Evolutionary conservation across 257 asterid species (phyloP).

Genomic region (Nicotiana paniculata): DNA sequence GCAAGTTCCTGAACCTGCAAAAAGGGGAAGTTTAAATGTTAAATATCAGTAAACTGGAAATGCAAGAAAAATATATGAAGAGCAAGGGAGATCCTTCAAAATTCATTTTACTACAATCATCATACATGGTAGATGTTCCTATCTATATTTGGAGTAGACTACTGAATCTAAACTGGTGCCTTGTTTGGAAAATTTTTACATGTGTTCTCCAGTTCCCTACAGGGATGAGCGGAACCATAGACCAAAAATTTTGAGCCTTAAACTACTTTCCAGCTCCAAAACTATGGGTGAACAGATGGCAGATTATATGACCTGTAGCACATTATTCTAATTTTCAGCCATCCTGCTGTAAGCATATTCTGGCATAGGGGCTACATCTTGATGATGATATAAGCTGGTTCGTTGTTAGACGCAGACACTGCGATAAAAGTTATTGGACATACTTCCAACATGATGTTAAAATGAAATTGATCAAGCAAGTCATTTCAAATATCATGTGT

Average conservation of each 20-base stretch:
- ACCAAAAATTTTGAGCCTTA: too few species aligned
- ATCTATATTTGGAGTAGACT: neutral
- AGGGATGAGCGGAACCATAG: neutral
- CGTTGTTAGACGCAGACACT: neutral
- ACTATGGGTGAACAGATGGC: neutral
- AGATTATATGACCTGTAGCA: neutral
- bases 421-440: neutral
- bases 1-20: slow-evolving; percentile 69
- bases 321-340: neutral
- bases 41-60: neutral
- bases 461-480: neutral
- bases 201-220: neutral
- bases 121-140: neutral
- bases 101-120: neutral
- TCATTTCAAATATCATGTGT: neutral
- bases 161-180: neutral
- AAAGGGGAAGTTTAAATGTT: slow-evolving; percentile 1
- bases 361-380: neutral
- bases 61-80: neutral
- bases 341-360: neutral
- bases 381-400: neutral
- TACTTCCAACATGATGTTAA: neutral
- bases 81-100: neutral
- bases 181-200: neutral
- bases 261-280: neutral